phyloP scores from a whole-genome alignment of 768 basidiomycete genomes.

The Trametes villosa region DNA sequence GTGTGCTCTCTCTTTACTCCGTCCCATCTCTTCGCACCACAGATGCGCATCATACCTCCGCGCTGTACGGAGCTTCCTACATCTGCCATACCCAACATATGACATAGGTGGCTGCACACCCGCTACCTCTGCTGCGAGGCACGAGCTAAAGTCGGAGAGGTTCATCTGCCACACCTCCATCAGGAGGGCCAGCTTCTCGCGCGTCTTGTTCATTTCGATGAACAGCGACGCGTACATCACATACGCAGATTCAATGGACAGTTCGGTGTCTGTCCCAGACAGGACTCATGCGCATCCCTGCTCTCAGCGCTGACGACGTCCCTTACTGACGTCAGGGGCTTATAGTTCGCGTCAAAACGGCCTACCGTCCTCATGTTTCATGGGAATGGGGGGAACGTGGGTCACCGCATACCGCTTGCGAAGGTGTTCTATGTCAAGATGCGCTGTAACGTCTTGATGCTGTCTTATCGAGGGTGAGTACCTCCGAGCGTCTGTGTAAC shows the following conservation, averaged over 20 bases:
- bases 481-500: neutral
- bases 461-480: constrained; percentile 87
- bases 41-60: too few species aligned
- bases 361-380: constrained; percentile 95
- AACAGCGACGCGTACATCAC: neutral
- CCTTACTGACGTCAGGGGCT: constrained; percentile 15
- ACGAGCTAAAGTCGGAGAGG: neutral
- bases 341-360: constrained; percentile 51
- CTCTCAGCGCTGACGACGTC: neutral
- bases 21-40: neutral
- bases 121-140: neutral
- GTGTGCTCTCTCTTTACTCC: constrained; percentile 17
- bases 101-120: neutral
- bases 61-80: neutral
- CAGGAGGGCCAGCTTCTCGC: constrained; percentile 2
- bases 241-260: neutral
- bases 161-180: neutral
- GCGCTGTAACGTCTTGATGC: constrained; percentile 93
- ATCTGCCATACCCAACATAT: neutral
- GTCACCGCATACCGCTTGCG: constrained; percentile 90
- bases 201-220: neutral
- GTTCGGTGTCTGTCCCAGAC: neutral
- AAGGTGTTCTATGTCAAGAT: constrained; percentile 79
- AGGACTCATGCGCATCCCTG: neutral
- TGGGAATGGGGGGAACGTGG: constrained; percentile 85